Evolutionary conservation across 495 filamentous ascomycete species (phyloP), one percentile per base, ranked within the genome.

Genomic region (Hypoxylon lienhwacheense): DNA sequence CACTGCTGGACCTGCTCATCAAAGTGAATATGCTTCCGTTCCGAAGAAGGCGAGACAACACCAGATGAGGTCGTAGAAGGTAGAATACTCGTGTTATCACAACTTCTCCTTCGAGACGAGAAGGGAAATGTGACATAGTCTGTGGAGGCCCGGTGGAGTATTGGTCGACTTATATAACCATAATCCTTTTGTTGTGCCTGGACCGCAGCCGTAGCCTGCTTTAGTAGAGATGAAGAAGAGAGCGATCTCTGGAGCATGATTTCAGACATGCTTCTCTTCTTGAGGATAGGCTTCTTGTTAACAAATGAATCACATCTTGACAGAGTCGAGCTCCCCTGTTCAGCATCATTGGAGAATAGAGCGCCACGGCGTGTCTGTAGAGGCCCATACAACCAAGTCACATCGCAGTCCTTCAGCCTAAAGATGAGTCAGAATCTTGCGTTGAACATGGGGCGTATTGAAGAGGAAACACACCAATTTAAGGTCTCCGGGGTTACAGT

Each of bases 301-400:
- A 86, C 67, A 59, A 91, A 93, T 0, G 91, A 91, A 58, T 84
- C 89, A 24, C 83, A 90, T 49, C 88, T 91, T 10, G 89, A 91
- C 7, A 95, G 65, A 53, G 66, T 55, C 16, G 75, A 70, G 36
- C 75, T 78, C 51, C 60, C 72, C n/a, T 68, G 64, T 15, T 67
- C 63, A 74, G 78, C 55, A 81, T 86, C 29, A 74, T 81, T 44
- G 72, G 80, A 26, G 63, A 74, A 55, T 22, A 73, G 21, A 11
- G 59, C 72, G 5, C 66, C 77, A 29, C 66, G 73, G 35, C 77
- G 84, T 1, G 85, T 86, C 64, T 95, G 92, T 24, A 98, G 72
- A 20, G 93, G 93, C 0, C 93, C 93, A 63, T 98, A 98, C 2
- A 98, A 77, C 93, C 93, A 98, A 40, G 93, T 97, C 17, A 97